A percentile compares a stretch with the other conserved stretches of the same genome.
Conservation (phyloP, 2,329 filamentous ascomycete species). For the Aspergillus sp. region DNA sequence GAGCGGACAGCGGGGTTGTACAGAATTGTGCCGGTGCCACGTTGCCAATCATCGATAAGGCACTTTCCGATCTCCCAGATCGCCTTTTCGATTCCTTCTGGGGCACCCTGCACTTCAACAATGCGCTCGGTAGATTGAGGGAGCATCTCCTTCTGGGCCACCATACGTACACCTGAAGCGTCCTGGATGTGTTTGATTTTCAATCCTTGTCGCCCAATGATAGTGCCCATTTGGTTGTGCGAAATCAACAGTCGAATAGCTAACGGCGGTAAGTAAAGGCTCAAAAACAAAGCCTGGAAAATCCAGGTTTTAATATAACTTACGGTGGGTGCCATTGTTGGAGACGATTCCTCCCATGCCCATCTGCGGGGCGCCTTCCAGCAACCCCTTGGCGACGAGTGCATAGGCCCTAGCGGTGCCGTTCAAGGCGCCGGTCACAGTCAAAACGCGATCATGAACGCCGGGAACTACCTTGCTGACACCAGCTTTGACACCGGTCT, state of each 20-base stretch:
- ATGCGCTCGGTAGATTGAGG: constrained; percentile 98
- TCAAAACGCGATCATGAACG: constrained; percentile 94
- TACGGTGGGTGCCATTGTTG: constrained; percentile 92
- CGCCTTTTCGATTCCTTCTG: constrained; percentile 92
- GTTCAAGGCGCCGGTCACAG: constrained; percentile 86
- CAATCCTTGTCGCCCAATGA: constrained; percentile 91
- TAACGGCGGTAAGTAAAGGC: constrained; percentile 41
- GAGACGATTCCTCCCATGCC: constrained; percentile 91
- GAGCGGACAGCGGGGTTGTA: constrained; percentile 96
- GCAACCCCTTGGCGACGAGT: constrained; percentile 83
- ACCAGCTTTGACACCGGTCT: constrained; percentile 96
- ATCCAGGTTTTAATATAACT: constrained; percentile 39
- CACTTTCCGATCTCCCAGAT: constrained; percentile 99
- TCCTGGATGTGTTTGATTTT: constrained; percentile 99
- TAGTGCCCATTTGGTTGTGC: constrained; percentile 99
- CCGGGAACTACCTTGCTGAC: constrained; percentile 98
- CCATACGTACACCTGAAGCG: constrained; percentile 94
- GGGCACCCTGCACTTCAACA: constrained; percentile 92
- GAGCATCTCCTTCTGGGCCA: constrained; percentile 99
- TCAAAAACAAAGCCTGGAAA: not conserved
- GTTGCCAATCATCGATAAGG: constrained; percentile 95
- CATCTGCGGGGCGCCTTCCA: constrained; percentile 91
- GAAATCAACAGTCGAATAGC: constrained; percentile 98
- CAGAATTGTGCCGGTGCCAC: constrained; percentile 91
- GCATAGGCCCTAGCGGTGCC: constrained; percentile 90